Evolutionary conservation across 2,329 filamentous ascomycete genomes (phyloP), one percentile per base, ranked within the genome.

Genomic region (Ceratocystis diversiconidia): DNA sequence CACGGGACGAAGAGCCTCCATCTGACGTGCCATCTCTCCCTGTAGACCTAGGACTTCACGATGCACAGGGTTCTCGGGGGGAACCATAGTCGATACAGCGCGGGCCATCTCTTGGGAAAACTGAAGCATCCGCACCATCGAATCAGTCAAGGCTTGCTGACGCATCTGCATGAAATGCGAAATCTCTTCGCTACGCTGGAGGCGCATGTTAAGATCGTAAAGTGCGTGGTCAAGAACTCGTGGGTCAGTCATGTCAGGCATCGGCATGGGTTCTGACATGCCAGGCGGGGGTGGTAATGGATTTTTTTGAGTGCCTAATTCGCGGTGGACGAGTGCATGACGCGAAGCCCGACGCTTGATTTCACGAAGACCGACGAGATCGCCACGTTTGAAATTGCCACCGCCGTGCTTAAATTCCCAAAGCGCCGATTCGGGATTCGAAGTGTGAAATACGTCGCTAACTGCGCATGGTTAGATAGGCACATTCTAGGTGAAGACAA

Each of bases 361-460:
- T 73, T 99, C 94, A 55, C 94, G 84, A 68, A 99, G 77, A 6
- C 92, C 91, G 62, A 92, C 86, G 28, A 99, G 79, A 74, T 99
- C 92, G 46, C 94, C 94, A 69, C 92, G 86, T 76, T 95, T 97
- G 79, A 99, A 99, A 74, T 89, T 97, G 64, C 92, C 92, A 72
- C 92, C 95, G 64, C 94, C 94, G 73, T 99, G 94, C 75, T 96
- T 97, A 76, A 99, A 99, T 74, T 99, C 94, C 94, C 94, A 99
- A 36, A 99, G 79, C 0, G 92, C 91, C 22, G 91, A 91, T 72
- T 97, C 94, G 12, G 92, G 91, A 55, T 89, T 92, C 10, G 90
- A 91, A 3, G 91, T 96, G 74, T 97, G 92, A 73, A 97, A 99
- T 25, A 97, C 94, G 74, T 99, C 94, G 78, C 94, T 96, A 72